Percentiles rank a stretch among this genome's conserved stretches.
These are phyloP conservation scores for Penicillium verhagenii DNA, from an alignment of 495 filamentous ascomycete genomes.

Conservation along the genomic window DNA sequence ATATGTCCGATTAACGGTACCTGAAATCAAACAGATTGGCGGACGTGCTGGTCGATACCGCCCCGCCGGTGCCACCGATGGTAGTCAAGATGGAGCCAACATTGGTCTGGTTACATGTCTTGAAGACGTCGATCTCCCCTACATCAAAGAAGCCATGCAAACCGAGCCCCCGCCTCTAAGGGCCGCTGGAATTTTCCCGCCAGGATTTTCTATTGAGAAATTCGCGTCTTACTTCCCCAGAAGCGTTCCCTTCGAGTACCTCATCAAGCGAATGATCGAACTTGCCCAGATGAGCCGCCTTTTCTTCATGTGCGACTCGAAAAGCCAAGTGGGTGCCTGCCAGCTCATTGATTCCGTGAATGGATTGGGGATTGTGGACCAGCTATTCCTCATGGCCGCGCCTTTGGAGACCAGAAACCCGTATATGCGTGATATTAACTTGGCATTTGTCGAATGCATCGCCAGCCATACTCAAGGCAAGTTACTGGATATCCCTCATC, in stretches of 20 bases:
- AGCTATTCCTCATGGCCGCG: slow-evolving; percentile 70
- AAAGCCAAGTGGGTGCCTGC: slow-evolving; percentile 59
- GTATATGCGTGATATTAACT: slow-evolving; percentile 38
- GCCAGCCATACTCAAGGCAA: slow-evolving; percentile 61
- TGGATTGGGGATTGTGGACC: slow-evolving; percentile 65
- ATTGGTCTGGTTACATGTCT: slow-evolving; percentile 81
- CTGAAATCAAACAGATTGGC: slow-evolving; percentile 91
- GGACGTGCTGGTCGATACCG: slow-evolving; percentile 90
- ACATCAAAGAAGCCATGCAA: slow-evolving; percentile 61
- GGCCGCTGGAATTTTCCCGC: slow-evolving; percentile 75
- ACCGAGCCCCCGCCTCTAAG: slow-evolving; percentile 61
- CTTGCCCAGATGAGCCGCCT: slow-evolving; percentile 55
- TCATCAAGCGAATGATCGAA: slow-evolving; percentile 70
- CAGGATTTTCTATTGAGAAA: slow-evolving; percentile 59
- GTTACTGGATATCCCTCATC: slow-evolving; percentile 59
- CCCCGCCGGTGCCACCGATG: slow-evolving; percentile 54
- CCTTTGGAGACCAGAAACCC: slow-evolving; percentile 46
- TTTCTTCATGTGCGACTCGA: slow-evolving; percentile 71
- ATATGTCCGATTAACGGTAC: slow-evolving; percentile 55
- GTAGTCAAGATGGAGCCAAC: slow-evolving; percentile 29
- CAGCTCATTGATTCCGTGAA: slow-evolving; percentile 65
- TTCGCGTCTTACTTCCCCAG: slow-evolving; percentile 79
- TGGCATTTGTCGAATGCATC: slow-evolving; percentile 64
- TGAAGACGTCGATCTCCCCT: slow-evolving; percentile 63
- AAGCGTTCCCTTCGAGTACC: slow-evolving; percentile 70